phyloP scores from a whole-genome alignment of 106 monocot species.

The Dendrobium nobile region DNA sequence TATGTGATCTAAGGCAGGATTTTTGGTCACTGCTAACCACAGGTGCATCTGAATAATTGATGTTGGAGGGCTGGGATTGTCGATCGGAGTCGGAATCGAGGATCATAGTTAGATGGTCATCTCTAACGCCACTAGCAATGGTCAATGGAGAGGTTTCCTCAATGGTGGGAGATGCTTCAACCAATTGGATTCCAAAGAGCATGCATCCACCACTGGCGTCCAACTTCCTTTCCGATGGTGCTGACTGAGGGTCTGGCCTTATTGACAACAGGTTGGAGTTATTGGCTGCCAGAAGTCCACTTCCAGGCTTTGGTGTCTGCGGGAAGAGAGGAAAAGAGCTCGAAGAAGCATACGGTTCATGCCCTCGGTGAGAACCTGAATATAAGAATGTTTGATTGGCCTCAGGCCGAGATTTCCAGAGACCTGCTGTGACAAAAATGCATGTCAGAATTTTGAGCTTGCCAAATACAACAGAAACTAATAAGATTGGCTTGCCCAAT shows the following conservation, averaged over 20 bases:
- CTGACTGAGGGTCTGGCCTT: constrained; percentile 23
- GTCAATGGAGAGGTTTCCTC: constrained; percentile 23
- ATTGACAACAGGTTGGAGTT: constrained; percentile 7
- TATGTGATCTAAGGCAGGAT: constrained; percentile 42
- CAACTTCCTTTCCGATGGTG: constrained; percentile 35
- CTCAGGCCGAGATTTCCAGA: too few species aligned
- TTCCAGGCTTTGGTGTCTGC: too few species aligned
- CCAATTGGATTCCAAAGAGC: constrained; percentile 76
- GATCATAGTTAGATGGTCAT: constrained; percentile 8
- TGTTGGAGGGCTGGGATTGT: constrained; percentile 38
- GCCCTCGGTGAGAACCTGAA: too few species aligned
- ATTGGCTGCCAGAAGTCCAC: too few species aligned
- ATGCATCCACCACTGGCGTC: constrained; percentile 44
- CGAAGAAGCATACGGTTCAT: too few species aligned
- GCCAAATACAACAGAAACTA: too few species aligned
- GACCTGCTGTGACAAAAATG: too few species aligned
- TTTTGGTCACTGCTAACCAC: constrained; percentile 59
- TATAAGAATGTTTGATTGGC: too few species aligned
- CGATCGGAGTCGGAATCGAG: constrained; percentile 38
- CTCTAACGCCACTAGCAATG: constrained; percentile 11
- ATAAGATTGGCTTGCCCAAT: too few species aligned
- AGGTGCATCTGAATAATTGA: constrained; percentile 35
- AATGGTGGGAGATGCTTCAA: constrained; percentile 16
- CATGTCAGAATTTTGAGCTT: too few species aligned
- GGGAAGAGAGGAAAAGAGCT: too few species aligned